These are phyloP conservation scores for Pichia sp. DNA, from an alignment of 1,139 yeast genomes.

Conservation along the genomic window DNA sequence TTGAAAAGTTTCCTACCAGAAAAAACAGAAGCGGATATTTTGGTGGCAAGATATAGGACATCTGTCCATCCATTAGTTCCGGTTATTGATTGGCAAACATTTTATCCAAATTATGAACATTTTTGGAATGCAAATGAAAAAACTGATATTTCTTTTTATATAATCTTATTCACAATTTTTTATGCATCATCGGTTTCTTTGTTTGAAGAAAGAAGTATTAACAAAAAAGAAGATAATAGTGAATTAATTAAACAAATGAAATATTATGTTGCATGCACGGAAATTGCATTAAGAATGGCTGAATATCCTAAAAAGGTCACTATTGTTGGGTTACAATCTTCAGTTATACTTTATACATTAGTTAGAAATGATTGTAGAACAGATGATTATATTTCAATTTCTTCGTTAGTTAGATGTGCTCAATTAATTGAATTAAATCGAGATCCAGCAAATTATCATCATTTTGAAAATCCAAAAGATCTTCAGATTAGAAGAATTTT, in stretches of 20 bases:
- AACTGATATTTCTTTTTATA: conserved; percentile 15
- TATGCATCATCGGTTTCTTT: conserved; percentile 23
- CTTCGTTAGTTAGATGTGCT: conserved; percentile 41
- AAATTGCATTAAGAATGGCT: conserved; percentile 20
- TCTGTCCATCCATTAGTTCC: conserved; percentile 22
- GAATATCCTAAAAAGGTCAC: conserved; percentile 17
- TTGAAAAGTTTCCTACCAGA: conserved; percentile 16
- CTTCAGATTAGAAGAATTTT: conserved; percentile 46
- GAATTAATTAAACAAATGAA: conserved; percentile 5
- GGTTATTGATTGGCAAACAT: conserved; percentile 15
- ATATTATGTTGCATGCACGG: conserved; percentile 19
- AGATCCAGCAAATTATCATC: conserved; percentile 47
- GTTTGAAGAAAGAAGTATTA: conserved; percentile 18
- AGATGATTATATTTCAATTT: conserved; percentile 24
- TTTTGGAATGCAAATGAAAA: conserved; percentile 16
- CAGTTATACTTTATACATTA: conserved; percentile 19
- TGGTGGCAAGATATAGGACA: conserved; percentile 17
- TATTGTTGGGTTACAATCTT: conserved; percentile 17
- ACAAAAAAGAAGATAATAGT: neutral
- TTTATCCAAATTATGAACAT: conserved; percentile 18
- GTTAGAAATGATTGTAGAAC: conserved; percentile 22
- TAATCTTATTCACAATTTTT: conserved; percentile 17
- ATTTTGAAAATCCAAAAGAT: conserved; percentile 41
- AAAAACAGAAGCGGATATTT: conserved; percentile 13
- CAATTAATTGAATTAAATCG: conserved; percentile 50